Base-by-base conservation (phyloP, 495 filamentous ascomycete genomes). In the Clohesyomyces aquaticus region DNA sequence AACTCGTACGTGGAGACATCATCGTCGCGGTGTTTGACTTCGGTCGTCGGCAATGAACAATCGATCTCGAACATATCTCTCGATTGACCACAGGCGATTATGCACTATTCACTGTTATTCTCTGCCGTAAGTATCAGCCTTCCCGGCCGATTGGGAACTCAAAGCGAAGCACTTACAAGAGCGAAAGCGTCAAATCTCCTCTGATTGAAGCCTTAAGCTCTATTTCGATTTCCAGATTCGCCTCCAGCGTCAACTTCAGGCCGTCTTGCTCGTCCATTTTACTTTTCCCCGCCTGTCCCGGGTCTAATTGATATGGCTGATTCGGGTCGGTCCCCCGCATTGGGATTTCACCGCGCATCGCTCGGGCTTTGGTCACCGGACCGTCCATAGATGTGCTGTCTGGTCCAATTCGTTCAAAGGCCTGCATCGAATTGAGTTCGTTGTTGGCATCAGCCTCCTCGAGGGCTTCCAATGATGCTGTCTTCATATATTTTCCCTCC, bases 321-420 rank as follows among this genome's bases (percentile, higher is more conserved):
- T 77, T 70, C 35, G 75, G 78, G 59, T 79, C 75, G 3, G 69
- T 68, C 11, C 73, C 72, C 25, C 78, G 52, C 71, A 79, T 75
- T 2, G 78, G 77, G 26, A 78, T 76, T 71, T 79, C 77, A 4
- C 79, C 79, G 49, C 79, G 61, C 73, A 73, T 72, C 25, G 78
- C 77, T 12, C 78, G 66, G 10, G 78, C 74, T 35, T 76, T 68
- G 16, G 79, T 80, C 6, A 81, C 79, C 1, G 79, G 77, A 0
- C 78, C 79, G 57, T 80, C 74, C 79, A 80, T 80, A 62, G 71
- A 76, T 12, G 79, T 81, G 46, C 67, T 71, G 64, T 80, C 78
- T 3, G 77, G 74, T 12, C 78, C 77, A 49, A 80, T 79, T 35
- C 76, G 76, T 66, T 79, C 75, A 57, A 82, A 84, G 2, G 75